Conservation (phyloP, 345 rosid genomes). For the Gossypium rotundifolium region DNA sequence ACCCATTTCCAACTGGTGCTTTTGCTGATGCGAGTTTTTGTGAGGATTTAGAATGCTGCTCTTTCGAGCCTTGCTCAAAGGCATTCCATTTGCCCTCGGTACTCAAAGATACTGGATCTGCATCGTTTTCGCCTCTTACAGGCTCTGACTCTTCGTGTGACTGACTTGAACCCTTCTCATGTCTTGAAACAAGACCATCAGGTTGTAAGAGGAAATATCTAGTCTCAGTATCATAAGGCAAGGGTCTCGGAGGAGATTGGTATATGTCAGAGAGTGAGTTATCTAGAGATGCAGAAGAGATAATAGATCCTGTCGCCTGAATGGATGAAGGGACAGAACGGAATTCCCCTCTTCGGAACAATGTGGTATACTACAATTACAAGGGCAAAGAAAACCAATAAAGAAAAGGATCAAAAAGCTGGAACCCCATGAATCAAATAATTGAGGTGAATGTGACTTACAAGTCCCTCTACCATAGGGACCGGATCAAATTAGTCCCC, state of each 20-base stretch:
- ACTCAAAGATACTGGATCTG: slow-evolving; percentile 48
- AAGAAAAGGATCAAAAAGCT: neutral
- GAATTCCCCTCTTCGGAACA: slow-evolving; percentile 75
- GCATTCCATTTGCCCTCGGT: slow-evolving; percentile 62
- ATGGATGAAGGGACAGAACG: slow-evolving; percentile 71
- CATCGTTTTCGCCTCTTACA: slow-evolving; percentile 51
- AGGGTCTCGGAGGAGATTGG: slow-evolving; percentile 90
- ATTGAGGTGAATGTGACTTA: no score
- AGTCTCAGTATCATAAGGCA: slow-evolving; percentile 88
- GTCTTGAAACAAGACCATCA: slow-evolving; percentile 57
- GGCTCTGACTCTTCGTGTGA: slow-evolving; percentile 78
- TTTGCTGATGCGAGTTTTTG: slow-evolving; percentile 46
- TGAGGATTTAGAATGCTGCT: slow-evolving; percentile 45
- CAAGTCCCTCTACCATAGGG: no score
- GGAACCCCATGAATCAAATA: slow-evolving; percentile 13
- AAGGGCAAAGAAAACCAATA: slow-evolving; percentile 1
- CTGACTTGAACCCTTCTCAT: slow-evolving; percentile 91
- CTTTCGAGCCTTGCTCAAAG: slow-evolving; percentile 58
- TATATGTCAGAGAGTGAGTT: slow-evolving; percentile 80
- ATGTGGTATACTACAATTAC: slow-evolving; percentile 49
- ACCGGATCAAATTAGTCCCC: no score
- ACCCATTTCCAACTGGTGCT: slow-evolving; percentile 36
- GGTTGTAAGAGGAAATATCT: slow-evolving; percentile 48
- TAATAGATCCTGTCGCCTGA: slow-evolving; percentile 64
- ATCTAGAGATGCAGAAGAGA: slow-evolving; percentile 64